Evolutionary conservation across 2,329 filamentous ascomycete species (phyloP).

Genomic region (Didymella arachidicola): DNA sequence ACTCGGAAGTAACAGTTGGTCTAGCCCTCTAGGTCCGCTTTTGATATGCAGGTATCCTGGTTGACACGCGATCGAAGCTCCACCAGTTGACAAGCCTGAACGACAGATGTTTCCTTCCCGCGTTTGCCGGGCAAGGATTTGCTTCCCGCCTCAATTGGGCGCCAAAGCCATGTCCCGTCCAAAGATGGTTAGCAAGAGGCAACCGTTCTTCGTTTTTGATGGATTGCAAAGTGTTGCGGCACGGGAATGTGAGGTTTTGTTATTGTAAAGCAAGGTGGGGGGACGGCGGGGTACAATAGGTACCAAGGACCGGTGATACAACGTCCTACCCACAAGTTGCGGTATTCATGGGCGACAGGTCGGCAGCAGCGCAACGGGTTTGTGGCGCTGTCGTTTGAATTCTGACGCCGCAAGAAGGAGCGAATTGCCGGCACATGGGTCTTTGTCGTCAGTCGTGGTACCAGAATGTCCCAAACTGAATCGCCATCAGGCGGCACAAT

Average conservation of each 20-base stretch:
- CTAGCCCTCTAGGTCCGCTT: constrained; percentile 34
- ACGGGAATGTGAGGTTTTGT: constrained; percentile 15
- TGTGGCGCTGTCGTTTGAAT: constrained; percentile 29
- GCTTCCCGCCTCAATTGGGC: constrained; percentile 22
- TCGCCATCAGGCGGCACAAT: constrained; percentile 26
- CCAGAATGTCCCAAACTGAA: constrained; percentile 20
- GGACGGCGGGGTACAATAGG: constrained; percentile 30
- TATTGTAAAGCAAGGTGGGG: constrained; percentile 28
- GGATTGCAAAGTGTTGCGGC: not conserved
- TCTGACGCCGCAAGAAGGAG: constrained; percentile 22
- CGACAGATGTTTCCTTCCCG: constrained; percentile 35
- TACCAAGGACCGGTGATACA: constrained; percentile 19
- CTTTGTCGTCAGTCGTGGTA: constrained; percentile 27
- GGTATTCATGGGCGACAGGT: constrained; percentile 14
- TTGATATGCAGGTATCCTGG: constrained; percentile 38
- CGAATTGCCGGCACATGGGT: constrained; percentile 19
- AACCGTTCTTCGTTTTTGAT: not conserved
- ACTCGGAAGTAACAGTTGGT: constrained; percentile 33
- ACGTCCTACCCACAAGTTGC: constrained; percentile 22
- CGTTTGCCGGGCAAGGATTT: constrained; percentile 35
- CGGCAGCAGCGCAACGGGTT: constrained; percentile 20
- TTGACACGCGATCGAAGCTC: constrained; percentile 41
- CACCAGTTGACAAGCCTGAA: constrained; percentile 30
- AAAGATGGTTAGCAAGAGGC: constrained; percentile 12
- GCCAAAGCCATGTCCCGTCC: not conserved